Percentiles rank a stretch among this genome's conserved stretches.
These are phyloP conservation scores for Huntiella decipiens DNA, from an alignment of 2,329 filamentous ascomycete species.

Conservation along the genomic window DNA sequence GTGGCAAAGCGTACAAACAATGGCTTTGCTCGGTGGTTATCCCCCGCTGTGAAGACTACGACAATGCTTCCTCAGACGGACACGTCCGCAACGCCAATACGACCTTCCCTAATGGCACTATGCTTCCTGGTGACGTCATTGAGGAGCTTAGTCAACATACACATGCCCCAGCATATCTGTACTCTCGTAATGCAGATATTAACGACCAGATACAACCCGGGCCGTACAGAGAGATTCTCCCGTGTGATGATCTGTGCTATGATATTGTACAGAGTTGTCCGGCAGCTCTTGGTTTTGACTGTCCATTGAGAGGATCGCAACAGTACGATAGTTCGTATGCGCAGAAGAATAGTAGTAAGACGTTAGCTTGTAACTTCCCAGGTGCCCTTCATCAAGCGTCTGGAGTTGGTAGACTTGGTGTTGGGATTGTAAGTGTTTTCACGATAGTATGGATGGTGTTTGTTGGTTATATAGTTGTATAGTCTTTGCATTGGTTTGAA, in stretches of 20 bases:
- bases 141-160: conserved; percentile 18
- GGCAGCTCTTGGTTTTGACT: conserved; percentile 52
- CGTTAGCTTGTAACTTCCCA: conserved; percentile 20
- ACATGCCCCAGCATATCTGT: conserved; percentile 18
- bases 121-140: conserved; percentile 21
- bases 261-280: conserved; percentile 74
- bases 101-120: conserved; percentile 50
- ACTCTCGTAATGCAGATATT: conserved; percentile 53
- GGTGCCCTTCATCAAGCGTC: conserved; percentile 10
- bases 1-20: conserved; percentile 63
- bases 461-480: background rate
- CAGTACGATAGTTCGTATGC: conserved; percentile 22
- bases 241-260: conserved; percentile 77
- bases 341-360: conserved; percentile 13
- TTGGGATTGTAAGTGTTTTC: background rate
- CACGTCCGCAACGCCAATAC: conserved; percentile 49
- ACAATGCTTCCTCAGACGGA: conserved; percentile 26
- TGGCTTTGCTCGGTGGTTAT: conserved; percentile 93
- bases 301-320: conserved; percentile 32
- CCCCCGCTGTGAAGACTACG: conserved; percentile 77
- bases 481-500: background rate
- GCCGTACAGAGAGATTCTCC: conserved; percentile 83
- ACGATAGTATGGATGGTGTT: background rate
- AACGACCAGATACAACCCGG: conserved; percentile 56
- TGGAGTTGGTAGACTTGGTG: background rate